phyloP scores from a whole-genome alignment of 352 stramenopile genomes.

The Globisporangium lucens region DNA sequence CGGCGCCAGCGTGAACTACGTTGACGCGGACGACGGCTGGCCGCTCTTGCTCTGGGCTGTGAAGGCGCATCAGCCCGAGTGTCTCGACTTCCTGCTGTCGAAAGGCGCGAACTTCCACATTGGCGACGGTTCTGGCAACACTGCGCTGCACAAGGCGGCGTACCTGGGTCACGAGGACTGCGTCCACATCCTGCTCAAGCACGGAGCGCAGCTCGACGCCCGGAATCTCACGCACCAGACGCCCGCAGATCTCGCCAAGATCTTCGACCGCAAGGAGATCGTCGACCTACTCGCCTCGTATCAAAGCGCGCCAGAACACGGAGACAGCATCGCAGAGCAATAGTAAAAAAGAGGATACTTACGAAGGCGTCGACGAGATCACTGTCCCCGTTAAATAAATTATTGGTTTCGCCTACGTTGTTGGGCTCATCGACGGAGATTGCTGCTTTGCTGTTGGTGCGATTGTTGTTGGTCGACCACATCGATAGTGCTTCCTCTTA shows the following conservation, averaged over 20 bases:
- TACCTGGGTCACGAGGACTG: constrained; percentile 39
- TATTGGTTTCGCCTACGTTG: background rate
- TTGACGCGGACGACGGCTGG: constrained; percentile 40
- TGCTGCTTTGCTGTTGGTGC: background rate
- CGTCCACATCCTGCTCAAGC: constrained; percentile 24
- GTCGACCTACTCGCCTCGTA: constrained; percentile 20
- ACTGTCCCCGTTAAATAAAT: background rate
- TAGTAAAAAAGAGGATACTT: background rate
- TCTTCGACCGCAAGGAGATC: constrained; percentile 41
- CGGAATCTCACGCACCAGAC: constrained; percentile 36
- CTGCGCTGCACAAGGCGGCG: constrained; percentile 42
- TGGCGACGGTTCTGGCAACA: constrained; percentile 34
- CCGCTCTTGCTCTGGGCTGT: constrained; percentile 40
- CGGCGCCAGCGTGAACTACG: constrained; percentile 33
- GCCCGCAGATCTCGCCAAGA: constrained; percentile 31
- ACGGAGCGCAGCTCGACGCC: constrained; percentile 24
- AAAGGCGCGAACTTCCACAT: constrained; percentile 37
- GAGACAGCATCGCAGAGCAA: background rate
- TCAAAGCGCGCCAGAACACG: constrained; percentile 2
- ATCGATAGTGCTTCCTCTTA: constrained; percentile 1
- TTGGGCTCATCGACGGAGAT: background rate
- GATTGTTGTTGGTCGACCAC: constrained; percentile 6
- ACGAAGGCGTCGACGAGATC: background rate
- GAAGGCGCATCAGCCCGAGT: constrained; percentile 29
- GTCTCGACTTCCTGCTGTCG: constrained; percentile 27